Evolutionary conservation across 257 asterid species (phyloP), one percentile per base, ranked within the genome.

Genomic region (Nicotiana undulata): DNA sequence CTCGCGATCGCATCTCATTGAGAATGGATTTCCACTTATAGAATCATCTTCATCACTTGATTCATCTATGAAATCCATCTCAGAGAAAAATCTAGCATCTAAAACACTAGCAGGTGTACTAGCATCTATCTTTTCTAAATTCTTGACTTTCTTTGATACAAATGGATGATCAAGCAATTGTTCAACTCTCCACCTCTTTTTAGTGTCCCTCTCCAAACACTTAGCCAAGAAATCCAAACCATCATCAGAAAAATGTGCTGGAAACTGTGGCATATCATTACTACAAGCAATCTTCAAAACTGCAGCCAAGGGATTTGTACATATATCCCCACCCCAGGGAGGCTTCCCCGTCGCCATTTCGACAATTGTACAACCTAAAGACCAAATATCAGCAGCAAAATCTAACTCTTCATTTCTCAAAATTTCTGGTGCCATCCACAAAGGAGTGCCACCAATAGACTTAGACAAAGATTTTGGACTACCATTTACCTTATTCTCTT

Each of bases 341-440:
- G 89, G 87, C 77, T 75, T 74, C 0, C 94, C 96, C 0, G 90
- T 90, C 46, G 90, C 92, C 96, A 90, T 88, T 82, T 91, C 96
- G n/a, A 90, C 88, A 7, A 91, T 82, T 8, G 93, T 88, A 51
- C 96, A 90, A 2, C 92, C 96, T n/a, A 90, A 77, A 3, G 96
- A 91, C 96, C 96, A 91, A 1, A 90, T 89, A 83, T 90, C 92
- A 0, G 91, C 86, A 4, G 87, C 80, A n/a, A 78, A 84, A 29
- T 67, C 87, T 17, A 86, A 3, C 55, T 79, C 75, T 49, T 87
- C 89, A 28, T 83, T 81, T 55, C 90, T 86, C 17, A 91, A 29
- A 0, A 84, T 89, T 63, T 91, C 96, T 0, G 96, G 96, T 52
- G 93, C 93, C 93, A 91, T 91, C 96, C 96, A 90, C 4, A 91